A percentile compares a stretch with the other conserved stretches of the same genome.
Evolutionary conservation across 2,329 filamentous ascomycete genomes (phyloP).

Genomic region (Penicillium sp.): DNA sequence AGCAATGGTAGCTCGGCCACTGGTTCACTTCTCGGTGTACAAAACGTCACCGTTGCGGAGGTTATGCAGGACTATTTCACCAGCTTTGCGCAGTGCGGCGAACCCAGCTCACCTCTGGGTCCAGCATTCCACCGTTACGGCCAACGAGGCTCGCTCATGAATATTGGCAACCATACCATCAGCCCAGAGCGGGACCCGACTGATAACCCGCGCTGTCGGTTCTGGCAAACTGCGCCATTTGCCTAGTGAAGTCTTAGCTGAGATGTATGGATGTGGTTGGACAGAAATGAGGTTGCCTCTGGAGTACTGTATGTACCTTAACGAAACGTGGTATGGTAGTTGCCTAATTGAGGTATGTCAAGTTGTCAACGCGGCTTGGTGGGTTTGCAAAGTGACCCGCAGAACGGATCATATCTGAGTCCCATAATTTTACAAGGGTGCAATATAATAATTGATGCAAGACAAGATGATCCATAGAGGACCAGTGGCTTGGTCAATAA

Average conservation of each 20-base stretch:
- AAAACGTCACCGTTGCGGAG: conserved; percentile 40
- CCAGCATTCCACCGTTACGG: conserved; percentile 58
- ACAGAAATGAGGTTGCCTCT: neutral
- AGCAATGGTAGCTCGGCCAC: conserved; percentile 43
- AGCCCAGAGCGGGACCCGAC: conserved; percentile 52
- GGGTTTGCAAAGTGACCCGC: neutral
- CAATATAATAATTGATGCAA: neutral
- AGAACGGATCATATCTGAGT: neutral
- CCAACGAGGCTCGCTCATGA: conserved; percentile 50
- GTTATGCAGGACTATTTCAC: conserved; percentile 48
- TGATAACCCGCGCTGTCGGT: conserved; percentile 57
- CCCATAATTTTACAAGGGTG: neutral
- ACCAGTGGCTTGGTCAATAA: neutral
- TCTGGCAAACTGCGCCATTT: conserved; percentile 60
- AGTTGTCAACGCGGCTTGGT: neutral
- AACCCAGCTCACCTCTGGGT: conserved; percentile 42
- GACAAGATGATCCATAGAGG: neutral
- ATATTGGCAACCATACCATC: conserved; percentile 52
- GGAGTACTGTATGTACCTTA: neutral
- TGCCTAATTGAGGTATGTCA: neutral
- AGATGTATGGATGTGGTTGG: neutral
- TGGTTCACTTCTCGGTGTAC: conserved; percentile 39
- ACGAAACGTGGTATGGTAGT: neutral
- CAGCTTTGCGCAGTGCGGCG: conserved; percentile 44
- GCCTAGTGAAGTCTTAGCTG: conserved; percentile 9